These are phyloP conservation scores for Globisporangium splendens DNA, from an alignment of 352 stramenopile species.

Conservation along the genomic window DNA sequence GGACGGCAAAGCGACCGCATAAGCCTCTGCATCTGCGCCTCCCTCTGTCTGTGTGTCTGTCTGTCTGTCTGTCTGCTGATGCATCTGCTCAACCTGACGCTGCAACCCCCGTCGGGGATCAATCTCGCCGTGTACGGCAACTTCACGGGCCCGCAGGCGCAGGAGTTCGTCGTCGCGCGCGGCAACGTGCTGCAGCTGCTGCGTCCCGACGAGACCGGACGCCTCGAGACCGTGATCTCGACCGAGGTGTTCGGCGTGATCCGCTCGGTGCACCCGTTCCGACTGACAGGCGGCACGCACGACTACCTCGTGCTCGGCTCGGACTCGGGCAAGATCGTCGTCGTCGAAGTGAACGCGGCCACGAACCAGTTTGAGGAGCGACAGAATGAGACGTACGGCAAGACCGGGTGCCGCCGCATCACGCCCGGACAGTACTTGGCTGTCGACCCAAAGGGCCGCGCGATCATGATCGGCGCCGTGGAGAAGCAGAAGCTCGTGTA, in stretches of 20 bases:
- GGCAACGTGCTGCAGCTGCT: conserved; percentile 95
- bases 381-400: conserved; percentile 95
- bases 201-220: conserved; percentile 64
- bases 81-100: conserved; percentile 88
- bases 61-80: conserved; percentile 23
- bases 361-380: conserved; percentile 76
- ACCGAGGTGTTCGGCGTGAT: conserved; percentile 91
- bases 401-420: conserved; percentile 94
- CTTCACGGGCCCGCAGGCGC: conserved; percentile 87
- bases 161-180: conserved; percentile 94
- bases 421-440: conserved; percentile 98
- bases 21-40: not conserved
- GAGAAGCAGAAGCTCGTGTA: conserved; percentile 99
- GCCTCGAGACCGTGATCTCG: conserved; percentile 76
- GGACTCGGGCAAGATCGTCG: conserved; percentile 94
- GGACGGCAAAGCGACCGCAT: not conserved
- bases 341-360: conserved; percentile 92
- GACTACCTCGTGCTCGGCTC: conserved; percentile 96
- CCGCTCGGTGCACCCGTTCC: conserved; percentile 90
- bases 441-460: conserved; percentile 95
- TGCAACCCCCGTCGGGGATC: conserved; percentile 79
- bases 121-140: conserved; percentile 89
- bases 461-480: conserved; percentile 93
- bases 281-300: conserved; percentile 78
- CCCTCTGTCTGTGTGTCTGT: not conserved